Base-by-base conservation (phyloP, 2,329 filamentous ascomycete genomes). In the Hirsutella thompsonii region DNA sequence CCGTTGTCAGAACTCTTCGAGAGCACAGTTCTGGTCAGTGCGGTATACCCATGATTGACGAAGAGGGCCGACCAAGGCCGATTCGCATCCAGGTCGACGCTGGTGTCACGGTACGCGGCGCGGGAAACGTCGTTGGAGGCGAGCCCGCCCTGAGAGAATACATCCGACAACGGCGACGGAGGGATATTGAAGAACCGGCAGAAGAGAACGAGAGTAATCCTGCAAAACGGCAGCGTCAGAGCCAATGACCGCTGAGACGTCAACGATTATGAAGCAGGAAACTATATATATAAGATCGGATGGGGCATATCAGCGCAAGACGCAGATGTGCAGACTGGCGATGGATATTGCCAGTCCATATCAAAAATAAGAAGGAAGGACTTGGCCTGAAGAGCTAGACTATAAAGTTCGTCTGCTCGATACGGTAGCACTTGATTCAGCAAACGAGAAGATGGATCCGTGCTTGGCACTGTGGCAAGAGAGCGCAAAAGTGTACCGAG, bases 1-100 rank as follows among this genome's bases (percentile, higher is more conserved):
- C 68, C 4, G 55, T 76, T 3, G 58, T 72, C 11, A 49, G 60
- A 11, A 62, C 67, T 2, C 52, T 76, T 2, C 56, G 63, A 29
- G 56, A 66, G 21, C 62, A 62, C 44, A 62, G 62, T 48, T 55
- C 57, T 4, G 60, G 57, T 6, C 50, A 52, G 20, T 59, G 57
- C 23, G 63, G 61, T 9, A 57, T 68, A 13, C 66, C 65, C 30
- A 67, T 70, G 67, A 61, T 68, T 33, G 62, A 69, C 40, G 61
- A 64, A 40, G 55, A 67, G 10, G 66, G 67, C 14, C 55, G 55
- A 19, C 61, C 62, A 5, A 53, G 68, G 11, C 63, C 63, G 1
- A 49, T 71, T 34, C 54, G 52, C 20, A 57, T 71, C 26, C 54
- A 62, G 20, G 59, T 76, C 11, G 62, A 65, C 19, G 66, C 70